Conservation (phyloP, 2,329 filamentous ascomycete species). For the Stemphylium vesicarium region DNA sequence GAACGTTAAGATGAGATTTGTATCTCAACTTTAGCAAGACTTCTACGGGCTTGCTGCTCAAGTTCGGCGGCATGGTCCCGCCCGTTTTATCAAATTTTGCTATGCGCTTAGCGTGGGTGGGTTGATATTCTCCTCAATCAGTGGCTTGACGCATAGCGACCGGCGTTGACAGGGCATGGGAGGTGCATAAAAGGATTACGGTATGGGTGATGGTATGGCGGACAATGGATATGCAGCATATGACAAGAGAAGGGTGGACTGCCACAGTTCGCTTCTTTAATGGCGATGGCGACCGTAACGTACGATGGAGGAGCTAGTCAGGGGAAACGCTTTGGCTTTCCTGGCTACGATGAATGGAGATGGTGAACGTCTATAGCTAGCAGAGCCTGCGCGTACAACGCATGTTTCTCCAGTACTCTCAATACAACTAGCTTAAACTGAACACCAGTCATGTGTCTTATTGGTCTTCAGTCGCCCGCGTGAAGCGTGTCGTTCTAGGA, state of each 20-base stretch:
- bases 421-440: slow-evolving; percentile 7
- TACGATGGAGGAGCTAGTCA: slow-evolving; percentile 18
- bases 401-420: slow-evolving; percentile 8
- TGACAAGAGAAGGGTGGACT: slow-evolving; percentile 1
- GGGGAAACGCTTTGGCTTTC: slow-evolving; percentile 23
- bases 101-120: slow-evolving; percentile 43
- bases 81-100: slow-evolving; percentile 26
- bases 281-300: slow-evolving; percentile 15
- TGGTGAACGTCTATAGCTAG: slow-evolving; percentile 11
- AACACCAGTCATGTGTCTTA: too few species aligned
- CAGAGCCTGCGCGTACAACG: slow-evolving; percentile 11
- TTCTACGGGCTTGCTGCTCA: slow-evolving; percentile 11
- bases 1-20: slow-evolving; percentile 1
- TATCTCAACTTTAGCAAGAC: slow-evolving; percentile 18
- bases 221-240: slow-evolving; percentile 1
- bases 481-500: background rate
- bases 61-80: slow-evolving; percentile 12
- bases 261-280: slow-evolving; percentile 4
- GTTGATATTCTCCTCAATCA: slow-evolving; percentile 26
- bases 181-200: slow-evolving; percentile 25
- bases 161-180: slow-evolving; percentile 41
- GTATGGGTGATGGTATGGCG: background rate
- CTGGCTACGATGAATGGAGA: slow-evolving; percentile 16
- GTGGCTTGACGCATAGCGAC: slow-evolving; percentile 45
- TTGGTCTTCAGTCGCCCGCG: background rate